Conservation (phyloP, 768 basidiomycete genomes). For the Tulasnella sp. region DNA sequence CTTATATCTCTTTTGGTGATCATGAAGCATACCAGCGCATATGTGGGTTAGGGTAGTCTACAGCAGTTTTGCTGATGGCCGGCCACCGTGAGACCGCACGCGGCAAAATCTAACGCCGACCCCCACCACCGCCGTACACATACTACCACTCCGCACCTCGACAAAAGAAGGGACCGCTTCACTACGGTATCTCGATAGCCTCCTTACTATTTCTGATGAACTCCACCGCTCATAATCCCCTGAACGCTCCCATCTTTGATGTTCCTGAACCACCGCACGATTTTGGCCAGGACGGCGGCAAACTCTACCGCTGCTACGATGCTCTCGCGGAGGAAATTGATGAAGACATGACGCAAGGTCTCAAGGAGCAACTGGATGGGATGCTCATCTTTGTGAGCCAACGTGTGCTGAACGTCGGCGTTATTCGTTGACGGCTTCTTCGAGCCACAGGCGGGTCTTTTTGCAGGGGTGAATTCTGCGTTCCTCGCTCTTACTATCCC, state of each 20-base stretch:
- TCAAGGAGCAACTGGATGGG: background rate
- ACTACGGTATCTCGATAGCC: background rate
- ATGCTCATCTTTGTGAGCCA: background rate
- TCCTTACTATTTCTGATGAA: background rate
- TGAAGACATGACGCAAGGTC: background rate
- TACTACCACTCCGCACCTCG: no score
- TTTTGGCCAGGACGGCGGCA: background rate
- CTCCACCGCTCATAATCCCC: background rate
- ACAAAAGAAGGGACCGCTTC: no score
- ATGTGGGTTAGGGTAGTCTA: no score
- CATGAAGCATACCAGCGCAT: no score
- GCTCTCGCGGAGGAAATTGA: background rate
- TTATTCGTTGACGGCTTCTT: background rate
- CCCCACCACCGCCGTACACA: no score
- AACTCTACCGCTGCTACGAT: background rate
- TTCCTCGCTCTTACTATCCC: background rate
- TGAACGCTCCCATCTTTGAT: background rate
- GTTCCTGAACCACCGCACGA: background rate
- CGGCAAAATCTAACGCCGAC: no score
- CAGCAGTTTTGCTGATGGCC: no score
- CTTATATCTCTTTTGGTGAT: no score
- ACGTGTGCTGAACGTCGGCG: no score
- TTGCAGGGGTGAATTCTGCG: background rate
- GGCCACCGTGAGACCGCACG: no score
- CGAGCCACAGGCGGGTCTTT: background rate